phyloP scores from a whole-genome alignment of 805 yeast genomes.

The Ogataea degrootiae region DNA sequence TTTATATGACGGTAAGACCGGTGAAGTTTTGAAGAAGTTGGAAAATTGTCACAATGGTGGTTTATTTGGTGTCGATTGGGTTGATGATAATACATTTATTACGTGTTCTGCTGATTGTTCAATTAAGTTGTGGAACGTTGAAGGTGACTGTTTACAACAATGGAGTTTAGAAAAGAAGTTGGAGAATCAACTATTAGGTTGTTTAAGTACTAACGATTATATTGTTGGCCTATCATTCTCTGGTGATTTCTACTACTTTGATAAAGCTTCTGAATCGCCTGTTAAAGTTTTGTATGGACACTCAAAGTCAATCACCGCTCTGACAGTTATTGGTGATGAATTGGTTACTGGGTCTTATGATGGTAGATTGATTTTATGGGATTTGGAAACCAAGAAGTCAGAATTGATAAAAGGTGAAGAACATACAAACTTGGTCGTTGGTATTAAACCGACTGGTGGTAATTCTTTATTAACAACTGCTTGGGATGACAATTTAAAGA shows the following conservation, averaged over 20 bases:
- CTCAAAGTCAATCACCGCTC: conserved; percentile 72
- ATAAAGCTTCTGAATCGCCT: conserved; percentile 35
- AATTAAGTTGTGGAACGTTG: conserved; percentile 60
- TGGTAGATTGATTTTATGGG: conserved; percentile 69
- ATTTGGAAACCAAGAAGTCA: conserved; percentile 32
- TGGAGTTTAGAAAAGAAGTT: conserved; percentile 49
- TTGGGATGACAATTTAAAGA: conserved; percentile 81
- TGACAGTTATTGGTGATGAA: conserved; percentile 29
- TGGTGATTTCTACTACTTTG: conserved; percentile 67
- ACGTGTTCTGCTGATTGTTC: conserved; percentile 83
- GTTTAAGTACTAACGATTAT: conserved; percentile 54
- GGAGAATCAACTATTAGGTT: conserved; percentile 75
- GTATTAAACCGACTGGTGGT: conserved; percentile 30
- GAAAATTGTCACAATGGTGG: conserved; percentile 66
- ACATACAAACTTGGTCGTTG: conserved; percentile 68
- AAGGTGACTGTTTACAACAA: conserved; percentile 39
- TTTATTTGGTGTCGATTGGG: conserved; percentile 74
- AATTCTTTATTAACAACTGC: conserved; percentile 41
- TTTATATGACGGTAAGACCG: conserved; percentile 82
- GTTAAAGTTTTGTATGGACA: conserved; percentile 60
- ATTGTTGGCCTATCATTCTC: conserved; percentile 63
- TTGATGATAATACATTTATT: conserved; percentile 55
- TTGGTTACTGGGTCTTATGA: conserved; percentile 71
- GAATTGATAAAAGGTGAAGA: conserved; percentile 32
- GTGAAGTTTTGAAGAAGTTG: conserved; percentile 59